Base-by-base conservation (phyloP, 2,329 filamentous ascomycete genomes). In the Fusarium sp. region DNA sequence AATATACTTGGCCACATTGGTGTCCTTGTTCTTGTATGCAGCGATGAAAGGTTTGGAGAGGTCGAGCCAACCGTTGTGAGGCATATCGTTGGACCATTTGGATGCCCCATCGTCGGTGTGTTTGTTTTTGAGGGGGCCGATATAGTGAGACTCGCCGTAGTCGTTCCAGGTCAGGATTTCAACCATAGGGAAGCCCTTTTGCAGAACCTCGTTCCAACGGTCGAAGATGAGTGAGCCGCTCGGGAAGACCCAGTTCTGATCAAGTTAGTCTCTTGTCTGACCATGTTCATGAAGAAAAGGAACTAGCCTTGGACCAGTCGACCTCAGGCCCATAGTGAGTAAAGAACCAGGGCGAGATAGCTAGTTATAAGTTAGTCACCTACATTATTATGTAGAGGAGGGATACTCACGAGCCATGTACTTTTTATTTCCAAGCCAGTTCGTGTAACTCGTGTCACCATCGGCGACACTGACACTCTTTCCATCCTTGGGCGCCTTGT, bases 231-330 rank as follows among this genome's bases (percentile, higher is more conserved):
- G 81, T 47, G 86, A 82, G 68, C 91, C 90, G 13, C 88, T 86
- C 7, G 86, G 86, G 83, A 89, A 92, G 4, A 91, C 83, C 84
- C 86, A 89, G 74, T 88, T 88, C 82, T 90, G 87, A 80, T 82
- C 14, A 84, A 87, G 15, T 82, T 76, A 26, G 85, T 82, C 15
- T 33, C 33, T 7, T 13, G 33, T 5, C 33, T 33, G 4, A 14
- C 33, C 13, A 5, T 33, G 33, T 33, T 33, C 33, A 3, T 33
- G 33, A 33, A 2, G 12, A 33, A 14, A 33, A 33, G 12, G 36
- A 8, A 20, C n/a, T 48, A 56, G 51, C 72, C 67, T 75, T 75
- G 8, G 69, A 56, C 47, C 41, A 75, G 15, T 57, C 45, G 31
- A 73, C 70, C 48, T 75, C 74, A 1, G 74, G 74, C 3, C 74